A percentile compares a stretch with the other conserved stretches of the same genome.
phyloP scores from a whole-genome alignment of 2,329 filamentous ascomycete genomes.

The Podosphaera leucotricha region DNA sequence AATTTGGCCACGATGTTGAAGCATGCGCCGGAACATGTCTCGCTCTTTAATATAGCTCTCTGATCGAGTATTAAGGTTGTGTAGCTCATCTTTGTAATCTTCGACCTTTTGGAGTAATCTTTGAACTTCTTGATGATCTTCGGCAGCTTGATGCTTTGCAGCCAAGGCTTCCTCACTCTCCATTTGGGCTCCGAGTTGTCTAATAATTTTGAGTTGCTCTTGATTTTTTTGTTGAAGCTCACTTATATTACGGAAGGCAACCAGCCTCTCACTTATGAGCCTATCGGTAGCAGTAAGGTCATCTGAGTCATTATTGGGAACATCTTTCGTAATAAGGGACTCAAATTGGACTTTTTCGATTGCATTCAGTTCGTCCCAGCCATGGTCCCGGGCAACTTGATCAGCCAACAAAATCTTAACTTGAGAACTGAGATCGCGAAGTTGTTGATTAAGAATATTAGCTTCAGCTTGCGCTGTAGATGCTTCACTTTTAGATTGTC shows the following conservation, averaged over 20 bases:
- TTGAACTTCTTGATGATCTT: constrained; percentile 50
- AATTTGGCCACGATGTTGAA: constrained; percentile 48
- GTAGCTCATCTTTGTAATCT: constrained; percentile 65
- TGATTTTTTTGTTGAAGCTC: constrained; percentile 77
- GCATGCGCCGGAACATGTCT: constrained; percentile 90
- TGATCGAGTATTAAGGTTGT: constrained; percentile 57
- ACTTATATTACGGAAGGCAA: constrained; percentile 64
- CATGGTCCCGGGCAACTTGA: constrained; percentile 59
- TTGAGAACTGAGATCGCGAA: constrained; percentile 74
- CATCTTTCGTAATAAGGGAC: constrained; percentile 51
- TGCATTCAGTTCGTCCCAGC: constrained; percentile 42
- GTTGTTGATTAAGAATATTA: constrained; percentile 60
- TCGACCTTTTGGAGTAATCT: constrained; percentile 48
- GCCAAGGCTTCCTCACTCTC: constrained; percentile 70
- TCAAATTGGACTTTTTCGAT: constrained; percentile 57
- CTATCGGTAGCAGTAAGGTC: constrained; percentile 67
- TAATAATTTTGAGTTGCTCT: constrained; percentile 58
- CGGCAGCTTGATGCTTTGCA: constrained; percentile 35
- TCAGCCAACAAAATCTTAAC: constrained; percentile 80
- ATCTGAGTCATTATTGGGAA: constrained; percentile 44
- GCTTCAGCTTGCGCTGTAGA: constrained; percentile 40
- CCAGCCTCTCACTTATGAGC: constrained; percentile 74
- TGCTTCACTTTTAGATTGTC: constrained; percentile 56
- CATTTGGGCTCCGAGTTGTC: constrained; percentile 68
- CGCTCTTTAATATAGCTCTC: constrained; percentile 90